Percentiles rank a stretch among this genome's conserved stretches.
Evolutionary conservation across 2,329 filamentous ascomycete genomes (phyloP).

Genomic region (Penicillium griseofulvum): DNA sequence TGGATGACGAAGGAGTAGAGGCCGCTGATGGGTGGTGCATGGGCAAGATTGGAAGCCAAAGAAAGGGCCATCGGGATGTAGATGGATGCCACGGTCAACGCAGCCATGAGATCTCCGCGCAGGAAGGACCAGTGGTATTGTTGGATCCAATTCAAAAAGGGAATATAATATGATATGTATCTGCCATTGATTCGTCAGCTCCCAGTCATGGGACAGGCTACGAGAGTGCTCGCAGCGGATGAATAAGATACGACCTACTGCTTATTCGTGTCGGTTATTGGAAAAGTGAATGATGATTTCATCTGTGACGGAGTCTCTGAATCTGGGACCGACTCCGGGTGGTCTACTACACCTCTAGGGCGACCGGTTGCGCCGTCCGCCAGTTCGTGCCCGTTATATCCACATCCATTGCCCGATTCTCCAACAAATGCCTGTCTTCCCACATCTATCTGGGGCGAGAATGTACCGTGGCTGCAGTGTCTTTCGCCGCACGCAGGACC

Average conservation of each 20-base stretch:
- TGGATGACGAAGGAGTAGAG: slow-evolving; percentile 93
- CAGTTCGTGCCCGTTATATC: slow-evolving; percentile 35
- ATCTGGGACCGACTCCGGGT: slow-evolving; percentile 45
- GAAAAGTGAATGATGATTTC: slow-evolving; percentile 68
- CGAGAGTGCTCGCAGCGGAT: not conserved
- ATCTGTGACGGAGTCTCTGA: slow-evolving; percentile 69
- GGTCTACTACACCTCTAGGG: slow-evolving; percentile 37
- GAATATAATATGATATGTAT: slow-evolving; percentile 91
- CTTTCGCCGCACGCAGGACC: slow-evolving; percentile 40
- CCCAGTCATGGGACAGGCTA: not conserved
- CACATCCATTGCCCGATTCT: slow-evolving; percentile 27
- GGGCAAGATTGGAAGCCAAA: slow-evolving; percentile 85
- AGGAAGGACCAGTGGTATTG: slow-evolving; percentile 83
- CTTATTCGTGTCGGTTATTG: slow-evolving; percentile 67
- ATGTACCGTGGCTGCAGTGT: slow-evolving; percentile 69
- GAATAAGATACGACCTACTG: slow-evolving; percentile 58
- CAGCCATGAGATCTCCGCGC: slow-evolving; percentile 80
- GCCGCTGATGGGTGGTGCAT: slow-evolving; percentile 89
- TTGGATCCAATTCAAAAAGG: slow-evolving; percentile 82
- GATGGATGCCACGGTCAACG: slow-evolving; percentile 95
- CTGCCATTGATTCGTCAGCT: slow-evolving; percentile 42
- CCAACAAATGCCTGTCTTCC: slow-evolving; percentile 46
- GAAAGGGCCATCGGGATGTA: slow-evolving; percentile 97
- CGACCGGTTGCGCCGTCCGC: slow-evolving; percentile 21
- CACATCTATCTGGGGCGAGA: slow-evolving; percentile 67